phyloP scores from a whole-genome alignment of 176 grass and related monocot species.

The barley (Hordeum vulgare) region DNA sequence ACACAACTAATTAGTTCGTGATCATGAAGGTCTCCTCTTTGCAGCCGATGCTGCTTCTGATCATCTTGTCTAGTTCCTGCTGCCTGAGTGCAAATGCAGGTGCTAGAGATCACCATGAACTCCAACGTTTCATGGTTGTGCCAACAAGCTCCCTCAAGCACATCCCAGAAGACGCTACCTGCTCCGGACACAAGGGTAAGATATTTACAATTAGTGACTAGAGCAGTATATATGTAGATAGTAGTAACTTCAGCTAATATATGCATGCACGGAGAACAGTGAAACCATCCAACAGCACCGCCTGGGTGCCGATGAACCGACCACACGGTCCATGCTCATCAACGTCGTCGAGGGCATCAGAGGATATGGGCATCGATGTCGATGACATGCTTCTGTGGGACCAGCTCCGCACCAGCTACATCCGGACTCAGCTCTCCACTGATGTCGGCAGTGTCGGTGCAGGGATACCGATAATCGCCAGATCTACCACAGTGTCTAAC shows the following conservation, averaged over 20 bases:
- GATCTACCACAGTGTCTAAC: too few relatives aligned
- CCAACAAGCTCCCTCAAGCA: neutral
- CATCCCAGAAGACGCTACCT: neutral
- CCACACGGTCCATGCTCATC: neutral
- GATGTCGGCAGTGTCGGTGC: too few relatives aligned
- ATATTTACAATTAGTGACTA: too few relatives aligned
- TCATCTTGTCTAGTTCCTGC: neutral
- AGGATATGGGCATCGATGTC: too few relatives aligned
- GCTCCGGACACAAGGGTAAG: neutral
- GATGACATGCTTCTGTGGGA: constrained; percentile 21
- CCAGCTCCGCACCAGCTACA: constrained; percentile 6
- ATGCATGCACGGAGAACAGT: too few relatives aligned
- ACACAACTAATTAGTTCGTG: neutral
- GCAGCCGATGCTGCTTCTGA: neutral
- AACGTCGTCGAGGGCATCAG: too few relatives aligned
- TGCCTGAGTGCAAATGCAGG: too few relatives aligned
- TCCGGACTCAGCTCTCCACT: neutral
- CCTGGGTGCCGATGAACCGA: neutral
- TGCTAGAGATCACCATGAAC: neutral
- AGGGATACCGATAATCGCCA: too few relatives aligned
- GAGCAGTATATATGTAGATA: too few relatives aligned
- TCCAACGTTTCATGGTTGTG: neutral
- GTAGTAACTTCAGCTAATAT: too few relatives aligned
- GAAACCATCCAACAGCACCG: neutral
- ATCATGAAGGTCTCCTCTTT: neutral